Percentiles rank a stretch among this genome's conserved stretches.
phyloP scores from a whole-genome alignment of 495 filamentous ascomycete genomes.

The Aspergillus ostianus region DNA sequence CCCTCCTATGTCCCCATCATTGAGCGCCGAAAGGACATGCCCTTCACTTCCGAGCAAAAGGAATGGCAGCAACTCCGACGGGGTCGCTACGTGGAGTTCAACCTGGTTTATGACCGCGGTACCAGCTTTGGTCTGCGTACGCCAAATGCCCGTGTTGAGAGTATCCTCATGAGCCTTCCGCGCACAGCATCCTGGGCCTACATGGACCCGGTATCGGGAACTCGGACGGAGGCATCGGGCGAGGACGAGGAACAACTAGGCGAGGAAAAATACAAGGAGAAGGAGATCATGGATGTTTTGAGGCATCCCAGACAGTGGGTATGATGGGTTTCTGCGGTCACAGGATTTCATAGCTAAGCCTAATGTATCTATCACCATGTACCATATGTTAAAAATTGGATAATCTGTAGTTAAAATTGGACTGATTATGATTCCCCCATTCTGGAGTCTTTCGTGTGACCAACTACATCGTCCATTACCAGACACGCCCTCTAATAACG shows the following conservation, averaged over 20 bases:
- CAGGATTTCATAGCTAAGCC: background rate
- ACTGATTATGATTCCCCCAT: background rate
- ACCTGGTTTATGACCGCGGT: conserved; percentile 94
- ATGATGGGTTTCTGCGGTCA: conserved; percentile 32
- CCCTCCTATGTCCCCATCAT: conserved; percentile 92
- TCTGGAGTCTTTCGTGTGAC: background rate
- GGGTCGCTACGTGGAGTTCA: conserved; percentile 97
- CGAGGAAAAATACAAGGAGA: conserved; percentile 50
- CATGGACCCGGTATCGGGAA: conserved; percentile 68
- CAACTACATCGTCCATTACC: background rate
- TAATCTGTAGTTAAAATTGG: background rate
- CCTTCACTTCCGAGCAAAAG: conserved; percentile 80
- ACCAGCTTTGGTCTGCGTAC: conserved; percentile 94
- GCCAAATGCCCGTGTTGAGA: conserved; percentile 87
- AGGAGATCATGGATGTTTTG: conserved; percentile 78
- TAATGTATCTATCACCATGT: background rate
- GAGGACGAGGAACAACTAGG: conserved; percentile 40
- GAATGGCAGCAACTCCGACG: conserved; percentile 94
- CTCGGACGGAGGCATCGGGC: conserved; percentile 35
- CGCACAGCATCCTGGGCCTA: conserved; percentile 93
- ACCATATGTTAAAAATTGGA: background rate
- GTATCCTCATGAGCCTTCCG: conserved; percentile 95
- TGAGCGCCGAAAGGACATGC: conserved; percentile 82
- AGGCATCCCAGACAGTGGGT: conserved; percentile 90
- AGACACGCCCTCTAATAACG: too few relatives aligned